phyloP scores from a whole-genome alignment of 305 asterid species.

The Euphrasia arctica region DNA sequence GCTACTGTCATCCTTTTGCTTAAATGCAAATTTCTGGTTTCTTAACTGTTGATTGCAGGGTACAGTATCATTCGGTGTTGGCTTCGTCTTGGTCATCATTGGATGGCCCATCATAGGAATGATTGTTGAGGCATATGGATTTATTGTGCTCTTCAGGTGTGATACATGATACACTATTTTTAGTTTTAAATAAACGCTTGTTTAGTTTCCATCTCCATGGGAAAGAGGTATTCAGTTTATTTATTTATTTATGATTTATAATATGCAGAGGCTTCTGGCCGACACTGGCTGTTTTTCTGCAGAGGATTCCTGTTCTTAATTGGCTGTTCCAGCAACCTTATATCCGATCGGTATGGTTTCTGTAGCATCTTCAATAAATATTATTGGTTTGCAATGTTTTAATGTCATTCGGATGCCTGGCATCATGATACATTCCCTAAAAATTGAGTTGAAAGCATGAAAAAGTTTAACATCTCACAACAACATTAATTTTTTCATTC shows the following conservation, averaged over 20 bases:
- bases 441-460: conserved; percentile 4
- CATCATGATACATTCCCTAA: neutral
- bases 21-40: neutral
- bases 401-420: no score
- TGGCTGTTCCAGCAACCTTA: conserved; percentile 73
- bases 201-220: neutral
- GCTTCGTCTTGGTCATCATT: conserved; percentile 66
- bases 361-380: conserved; percentile 7
- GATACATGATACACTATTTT: neutral
- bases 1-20: conserved; percentile 5
- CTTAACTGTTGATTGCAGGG: conserved; percentile 42
- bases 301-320: conserved; percentile 67
- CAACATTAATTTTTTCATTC: neutral
- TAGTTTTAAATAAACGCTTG: neutral
- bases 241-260: neutral
- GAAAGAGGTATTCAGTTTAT: conserved; percentile 13
- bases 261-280: conserved; percentile 88
- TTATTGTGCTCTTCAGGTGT: conserved; percentile 72
- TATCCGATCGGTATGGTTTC: conserved; percentile 59
- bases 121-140: conserved; percentile 74
- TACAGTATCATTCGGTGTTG: conserved; percentile 56
- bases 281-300: conserved; percentile 55
- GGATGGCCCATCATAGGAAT: conserved; percentile 80
- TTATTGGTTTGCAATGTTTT: neutral
- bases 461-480: conserved; percentile 13